Base-by-base conservation (phyloP, 345 rosid genomes). In the Laguncularia racemosa region DNA sequence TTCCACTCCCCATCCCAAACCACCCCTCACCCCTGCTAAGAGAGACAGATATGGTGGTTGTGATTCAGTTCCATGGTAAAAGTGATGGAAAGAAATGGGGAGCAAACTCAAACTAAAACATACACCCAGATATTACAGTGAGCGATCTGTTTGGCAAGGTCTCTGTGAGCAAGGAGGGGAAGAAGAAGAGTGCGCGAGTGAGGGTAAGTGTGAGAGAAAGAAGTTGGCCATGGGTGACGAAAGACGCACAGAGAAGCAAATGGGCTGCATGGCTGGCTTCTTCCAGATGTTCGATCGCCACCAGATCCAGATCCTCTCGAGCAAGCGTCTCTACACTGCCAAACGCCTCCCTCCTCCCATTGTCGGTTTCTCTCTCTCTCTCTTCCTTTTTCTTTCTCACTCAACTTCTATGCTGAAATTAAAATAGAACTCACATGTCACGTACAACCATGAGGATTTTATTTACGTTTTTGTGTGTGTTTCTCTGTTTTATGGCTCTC, bases 211-310 rank as follows among this genome's bases (percentile, higher is more conserved):
- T 46, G 44, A 14, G 58, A 40, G 45, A 38, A 14, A 28, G 67
- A 11, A 45, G 55, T 72, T 68, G 76, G 74, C 66, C 68, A 72
- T 74, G 16, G 83, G 83, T 61, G 68, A 79, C 6, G 91, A 85
- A 74, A 84, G 78, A 62, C 83, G 81, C 56, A 70, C 82, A 21
- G 79, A 84, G 69, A 83, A 81, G 74, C 95, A 86, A 45, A 78
- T 84, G 58, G 99, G 99, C 0, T 93, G 99, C 88, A 87, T 93
- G 96, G 74, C 97, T 52, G 99, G 97, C 40, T 87, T 93, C 81
- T 76, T 89, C 67, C 91, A 93, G 73, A 89, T 93, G 72, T 89
- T 93, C 65, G 99, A 93, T 66, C 96, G 96, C 50, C 81, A 81
- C 53, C 84, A 84, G 57, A 53, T 80, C 53, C 84, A 84, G 56